phyloP scores from a whole-genome alignment of 2,329 filamentous ascomycete genomes.

The Zarea fungicola region DNA sequence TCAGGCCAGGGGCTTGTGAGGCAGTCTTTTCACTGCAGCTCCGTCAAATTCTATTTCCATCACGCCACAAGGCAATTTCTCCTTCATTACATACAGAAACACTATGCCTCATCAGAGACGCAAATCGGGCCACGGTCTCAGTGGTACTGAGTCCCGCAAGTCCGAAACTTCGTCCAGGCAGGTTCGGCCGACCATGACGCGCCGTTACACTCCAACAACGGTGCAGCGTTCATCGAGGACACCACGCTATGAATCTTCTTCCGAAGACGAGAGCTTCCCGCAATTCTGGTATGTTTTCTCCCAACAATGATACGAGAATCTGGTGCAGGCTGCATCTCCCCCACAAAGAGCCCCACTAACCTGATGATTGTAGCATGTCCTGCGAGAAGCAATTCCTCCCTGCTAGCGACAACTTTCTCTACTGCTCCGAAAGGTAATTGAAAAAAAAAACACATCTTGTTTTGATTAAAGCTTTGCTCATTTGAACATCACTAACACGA shows the following conservation, averaged over 20 bases:
- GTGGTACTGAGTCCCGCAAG: slow-evolving; percentile 52
- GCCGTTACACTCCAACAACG: slow-evolving; percentile 43
- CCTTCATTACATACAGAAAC: slow-evolving; percentile 10
- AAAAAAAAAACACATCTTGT: too few relatives aligned
- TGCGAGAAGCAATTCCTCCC: slow-evolving; percentile 63
- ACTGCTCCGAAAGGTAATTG: slow-evolving; percentile 58
- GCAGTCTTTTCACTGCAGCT: background rate
- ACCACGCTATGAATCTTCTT: slow-evolving; percentile 46
- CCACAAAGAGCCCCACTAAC: slow-evolving; percentile 18
- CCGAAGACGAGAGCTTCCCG: slow-evolving; percentile 59
- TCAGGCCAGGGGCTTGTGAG: background rate
- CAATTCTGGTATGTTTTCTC: slow-evolving; percentile 54
- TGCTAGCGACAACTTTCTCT: slow-evolving; percentile 51
- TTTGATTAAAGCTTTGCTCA: too few relatives aligned
- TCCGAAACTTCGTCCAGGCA: slow-evolving; percentile 41
- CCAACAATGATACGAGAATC: slow-evolving; percentile 9
- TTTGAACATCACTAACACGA: slow-evolving; percentile 19
- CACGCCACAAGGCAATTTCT: background rate
- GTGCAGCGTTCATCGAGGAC: slow-evolving; percentile 46
- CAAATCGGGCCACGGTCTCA: slow-evolving; percentile 51
- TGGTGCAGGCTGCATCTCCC: slow-evolving; percentile 16
- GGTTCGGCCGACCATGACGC: slow-evolving; percentile 42
- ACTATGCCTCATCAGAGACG: slow-evolving; percentile 53
- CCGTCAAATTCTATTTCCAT: background rate
- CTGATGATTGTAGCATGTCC: slow-evolving; percentile 46